phyloP scores from a whole-genome alignment of 495 filamentous ascomycete genomes.

The Tuber magnatum region DNA sequence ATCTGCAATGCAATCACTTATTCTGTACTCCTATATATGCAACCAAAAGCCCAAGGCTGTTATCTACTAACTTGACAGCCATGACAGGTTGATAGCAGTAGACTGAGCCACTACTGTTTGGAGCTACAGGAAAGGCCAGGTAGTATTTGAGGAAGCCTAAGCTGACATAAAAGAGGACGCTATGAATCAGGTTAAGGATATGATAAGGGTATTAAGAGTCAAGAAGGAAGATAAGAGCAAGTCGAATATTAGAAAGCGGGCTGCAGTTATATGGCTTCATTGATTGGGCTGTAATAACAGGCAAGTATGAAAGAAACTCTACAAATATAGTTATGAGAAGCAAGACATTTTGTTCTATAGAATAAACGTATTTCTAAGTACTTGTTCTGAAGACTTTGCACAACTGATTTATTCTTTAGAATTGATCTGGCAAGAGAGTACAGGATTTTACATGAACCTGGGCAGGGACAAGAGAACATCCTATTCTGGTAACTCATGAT shows the following conservation, averaged over 20 bases:
- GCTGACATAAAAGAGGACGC: too few relatives aligned
- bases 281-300: conserved; percentile 5
- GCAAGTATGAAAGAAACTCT: conserved; percentile 9
- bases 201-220: too few relatives aligned
- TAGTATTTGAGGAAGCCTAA: too few relatives aligned
- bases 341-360: not conserved
- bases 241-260: not conserved
- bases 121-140: too few relatives aligned
- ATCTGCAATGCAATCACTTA: too few relatives aligned
- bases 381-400: not conserved
- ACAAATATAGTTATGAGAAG: conserved; percentile 13
- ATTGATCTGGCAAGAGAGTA: not conserved
- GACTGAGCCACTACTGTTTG: too few relatives aligned
- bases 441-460: not conserved
- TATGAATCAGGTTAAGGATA: too few relatives aligned
- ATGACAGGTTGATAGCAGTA: too few relatives aligned
- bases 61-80: too few relatives aligned
- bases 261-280: conserved; percentile 10
- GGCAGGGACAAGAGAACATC: not conserved
- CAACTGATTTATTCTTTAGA: not conserved
- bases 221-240: not conserved
- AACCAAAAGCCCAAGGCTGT: too few relatives aligned
- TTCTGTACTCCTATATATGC: too few relatives aligned
- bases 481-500: conserved; percentile 6
- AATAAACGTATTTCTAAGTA: not conserved